phyloP scores from a whole-genome alignment of 768 basidiomycete species.

The Crassisporium funariophilum region DNA sequence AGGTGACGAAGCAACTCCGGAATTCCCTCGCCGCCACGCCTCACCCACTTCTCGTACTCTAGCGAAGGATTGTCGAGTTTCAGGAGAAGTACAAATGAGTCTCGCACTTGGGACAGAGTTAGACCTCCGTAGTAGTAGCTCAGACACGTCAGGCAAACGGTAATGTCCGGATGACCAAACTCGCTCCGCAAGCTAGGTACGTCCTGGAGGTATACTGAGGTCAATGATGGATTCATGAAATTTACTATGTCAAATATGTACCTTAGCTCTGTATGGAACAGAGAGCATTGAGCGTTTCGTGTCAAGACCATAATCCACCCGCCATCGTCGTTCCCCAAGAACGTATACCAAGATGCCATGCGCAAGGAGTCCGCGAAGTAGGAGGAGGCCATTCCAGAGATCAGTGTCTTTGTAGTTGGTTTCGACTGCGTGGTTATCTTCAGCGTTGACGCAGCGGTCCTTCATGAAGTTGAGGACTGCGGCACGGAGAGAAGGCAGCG shows the following conservation, averaged over 20 bases:
- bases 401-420: constrained; percentile 14
- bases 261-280: constrained; percentile 53
- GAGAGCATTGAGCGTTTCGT: constrained; percentile 44
- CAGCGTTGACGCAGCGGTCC: background rate
- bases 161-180: constrained; percentile 55
- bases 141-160: constrained; percentile 46
- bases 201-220: constrained; percentile 30
- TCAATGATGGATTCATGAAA: background rate
- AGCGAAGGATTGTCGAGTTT: constrained; percentile 41
- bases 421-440: constrained; percentile 9
- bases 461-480: constrained; percentile 10
- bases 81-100: constrained; percentile 38
- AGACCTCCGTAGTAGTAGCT: constrained; percentile 54
- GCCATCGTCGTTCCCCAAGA: constrained; percentile 44
- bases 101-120: constrained; percentile 35
- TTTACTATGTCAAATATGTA: background rate
- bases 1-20: constrained; percentile 32
- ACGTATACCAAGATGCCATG: constrained; percentile 41
- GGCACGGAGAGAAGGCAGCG: constrained; percentile 5
- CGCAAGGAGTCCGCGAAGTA: constrained; percentile 47
- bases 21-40: constrained; percentile 19
- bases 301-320: constrained; percentile 55
- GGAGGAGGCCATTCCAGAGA: constrained; percentile 40
- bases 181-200: constrained; percentile 46
- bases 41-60: constrained; percentile 45